Percentiles rank a stretch among this genome's conserved stretches.
Evolutionary conservation across 768 basidiomycete species (phyloP).

Genomic region (Macrocybe gigantea): DNA sequence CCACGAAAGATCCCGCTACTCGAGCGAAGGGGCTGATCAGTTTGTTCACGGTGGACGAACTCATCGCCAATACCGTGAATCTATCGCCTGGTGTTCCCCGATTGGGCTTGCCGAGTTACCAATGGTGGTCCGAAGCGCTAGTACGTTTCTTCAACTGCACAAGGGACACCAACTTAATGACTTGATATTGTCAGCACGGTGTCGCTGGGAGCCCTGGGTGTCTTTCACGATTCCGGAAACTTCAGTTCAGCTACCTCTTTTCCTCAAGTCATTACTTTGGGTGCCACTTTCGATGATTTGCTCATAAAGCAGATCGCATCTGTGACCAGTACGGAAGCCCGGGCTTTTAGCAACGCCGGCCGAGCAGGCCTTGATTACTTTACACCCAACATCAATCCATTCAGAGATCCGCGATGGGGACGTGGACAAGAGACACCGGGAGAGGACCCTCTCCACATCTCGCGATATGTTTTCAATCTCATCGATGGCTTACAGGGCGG

Average conservation of each 20-base stretch:
- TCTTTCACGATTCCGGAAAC: slow-evolving; percentile 40
- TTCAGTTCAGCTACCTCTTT: slow-evolving; percentile 58
- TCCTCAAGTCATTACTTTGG: slow-evolving; percentile 48
- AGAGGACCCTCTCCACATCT: slow-evolving; percentile 49
- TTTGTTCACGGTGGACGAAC: slow-evolving; percentile 44
- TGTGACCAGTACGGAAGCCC: slow-evolving; percentile 49
- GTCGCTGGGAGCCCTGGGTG: slow-evolving; percentile 49
- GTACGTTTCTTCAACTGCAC: slow-evolving; percentile 22
- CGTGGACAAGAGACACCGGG: slow-evolving; percentile 59
- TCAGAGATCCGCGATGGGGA: slow-evolving; percentile 62
- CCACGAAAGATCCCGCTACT: slow-evolving; percentile 32
- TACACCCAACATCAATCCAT: slow-evolving; percentile 53
- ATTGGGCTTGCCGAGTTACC: slow-evolving; percentile 49
- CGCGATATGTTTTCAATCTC: slow-evolving; percentile 48
- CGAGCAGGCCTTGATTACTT: slow-evolving; percentile 51
- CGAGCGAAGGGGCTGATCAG: slow-evolving; percentile 45
- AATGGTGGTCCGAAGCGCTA: slow-evolving; percentile 59
- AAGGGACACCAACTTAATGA: neutral
- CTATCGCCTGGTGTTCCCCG: slow-evolving; percentile 45
- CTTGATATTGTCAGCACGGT: slow-evolving; percentile 36
- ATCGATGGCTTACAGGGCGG: slow-evolving; percentile 54
- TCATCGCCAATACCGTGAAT: slow-evolving; percentile 47
- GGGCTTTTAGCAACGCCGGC: slow-evolving; percentile 51
- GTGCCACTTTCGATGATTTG: slow-evolving; percentile 49
- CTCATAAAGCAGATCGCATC: slow-evolving; percentile 44